Evolutionary conservation across 352 stramenopile genomes (phyloP), one percentile per base, ranked within the genome.

Genomic region (Globisporangium cylindrosporum): DNA sequence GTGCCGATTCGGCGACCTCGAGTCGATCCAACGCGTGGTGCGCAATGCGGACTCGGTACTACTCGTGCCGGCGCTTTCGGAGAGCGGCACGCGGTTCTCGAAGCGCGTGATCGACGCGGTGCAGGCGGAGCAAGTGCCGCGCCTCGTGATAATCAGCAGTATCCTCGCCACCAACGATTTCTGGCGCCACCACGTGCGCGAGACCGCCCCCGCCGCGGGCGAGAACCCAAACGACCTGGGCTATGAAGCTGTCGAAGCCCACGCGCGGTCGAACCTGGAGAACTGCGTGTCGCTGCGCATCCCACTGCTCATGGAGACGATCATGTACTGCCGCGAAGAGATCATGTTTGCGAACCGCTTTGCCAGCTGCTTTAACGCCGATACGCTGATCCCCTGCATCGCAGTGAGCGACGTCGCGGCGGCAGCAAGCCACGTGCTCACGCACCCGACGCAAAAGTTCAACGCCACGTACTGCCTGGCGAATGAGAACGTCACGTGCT

Each of bases 271-370:
- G 24, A 27, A 74, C 9, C 68, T 82, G 3, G 64, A 66, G 15
- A 85, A 89, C 43, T 85, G 73, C 71, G 77, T 94, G 29, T 80
- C 72, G 56, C 70, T 94, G 20, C 81, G 86, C 1, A 80, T 92
- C 60, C 86, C 86, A 24, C 59, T 92, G 27, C 71, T 92, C 49
- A 92, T 94, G 86, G 86, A 94, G 67, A 88, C 82, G 27, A 70
- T 92, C 36, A 70, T 92, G 14, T 88, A 90, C 60, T 92, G 84
- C 60, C 86, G 82, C 24, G 84, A 92, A 41, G 86, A 93, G 62
- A 75, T 94, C 41, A 68, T 92, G 34, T 94, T 87, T 49, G 84
- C 81, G 3, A 83, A 79, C 27, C 82, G 82, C 32, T 80, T 92
- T 22, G 61, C 86, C 15, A 75, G 81, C 25, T 89, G 80, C 60